Base-by-base conservation (phyloP, 1,284 basidiomycete species). In the Sanguinoderma infundibulare region DNA sequence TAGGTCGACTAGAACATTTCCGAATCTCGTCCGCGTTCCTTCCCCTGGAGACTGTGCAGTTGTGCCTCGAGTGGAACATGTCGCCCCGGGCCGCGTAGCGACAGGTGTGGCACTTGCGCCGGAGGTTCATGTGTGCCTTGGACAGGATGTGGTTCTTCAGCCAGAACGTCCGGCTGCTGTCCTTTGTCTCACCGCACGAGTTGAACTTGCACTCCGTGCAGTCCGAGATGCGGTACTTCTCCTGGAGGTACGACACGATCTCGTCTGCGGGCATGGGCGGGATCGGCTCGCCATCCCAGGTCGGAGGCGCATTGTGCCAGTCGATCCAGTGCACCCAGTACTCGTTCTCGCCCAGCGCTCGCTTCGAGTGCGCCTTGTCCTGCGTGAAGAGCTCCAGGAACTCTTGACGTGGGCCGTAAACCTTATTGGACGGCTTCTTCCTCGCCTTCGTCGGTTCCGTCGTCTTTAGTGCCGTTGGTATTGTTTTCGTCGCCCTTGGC, bases 241-340 rank as follows among this genome's bases (percentile, higher is more conserved):
- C 8, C 30, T 24, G 14, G 14, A 46, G 28, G 17, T 28, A 35
- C 3, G n/a, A 9, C 28, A 17, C 22, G 28, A 46, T 17, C 22
- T 46, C 32, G 42, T 54, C 28, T 5, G 30, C 30, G 12, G 54
- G 40, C 54, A 55, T 46, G 12, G 20, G 10, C 26, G 36, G 55
- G 17, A 57, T 20, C 22, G 6, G 34, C 22, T 3, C n/a, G 28
- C 34, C 32, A 28, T 42, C 38, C 56, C 56, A 63, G 2, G 35
- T 32, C 9, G 26, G 44, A 0, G 57, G 61, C 17, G 42, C 42
- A 30, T 49, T 38, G 10, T 26, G 9, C 59, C 53, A 54, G 59
- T 60, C 35, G 38, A 60, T 32, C 15, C 9, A 36, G 38, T 60
- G 58, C n/a, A 55, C 38, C 44, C 36, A 53, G 26, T 42, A 22